Base-by-base conservation (phyloP, 805 yeast species). In the Metschnikowia kunwiensis region DNA sequence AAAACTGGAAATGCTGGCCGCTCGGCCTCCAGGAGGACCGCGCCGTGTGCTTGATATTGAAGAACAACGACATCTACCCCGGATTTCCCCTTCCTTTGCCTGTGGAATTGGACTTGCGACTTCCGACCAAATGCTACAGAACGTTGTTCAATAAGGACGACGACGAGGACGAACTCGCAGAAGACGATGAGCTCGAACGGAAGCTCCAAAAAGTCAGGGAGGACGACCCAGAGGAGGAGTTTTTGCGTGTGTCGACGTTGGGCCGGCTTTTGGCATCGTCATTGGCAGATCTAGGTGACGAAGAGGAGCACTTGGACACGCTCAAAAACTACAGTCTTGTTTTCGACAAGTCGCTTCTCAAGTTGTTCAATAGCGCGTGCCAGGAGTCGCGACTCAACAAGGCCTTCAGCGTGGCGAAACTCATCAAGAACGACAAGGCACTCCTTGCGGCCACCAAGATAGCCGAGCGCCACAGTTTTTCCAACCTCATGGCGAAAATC, bases 1-100 rank as follows among this genome's bases (percentile, higher is more conserved):
- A 72, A 34, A 74, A 75, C 42, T 77, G 86, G 59, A 72, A 72
- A 36, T 80, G 82, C 47, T 88, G 97, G 97, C 97, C 97, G 15
- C 65, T 91, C 34, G 95, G 96, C 2, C 61, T 86, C 24, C 74
- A 77, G 40, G 73, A 72, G 33, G 88, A 84, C 41, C 76, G 78
- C 42, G 74, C 88, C 49, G 78, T 75, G 46, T 86, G 94, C 58
- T 72, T 87, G 34, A 72, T 86, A 14, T 74, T 86, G 43, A 83
- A 85, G 59, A 89, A 88, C 15, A 58, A 54, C 35, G 57, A 53
- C 27, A 65, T 66, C 21, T 82, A 82, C 60, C 97, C 97, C 1
- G 75, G 78, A 3, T 79, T 86, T 53, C 97, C 97, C 10, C 61
- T 93, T 33, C 84, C 96, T 0, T 68, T 88, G 38, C 91, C 95